These are phyloP conservation scores for Aspergillus pseudonomiae DNA, from an alignment of 2,329 filamentous ascomycete genomes.

Conservation along the genomic window DNA sequence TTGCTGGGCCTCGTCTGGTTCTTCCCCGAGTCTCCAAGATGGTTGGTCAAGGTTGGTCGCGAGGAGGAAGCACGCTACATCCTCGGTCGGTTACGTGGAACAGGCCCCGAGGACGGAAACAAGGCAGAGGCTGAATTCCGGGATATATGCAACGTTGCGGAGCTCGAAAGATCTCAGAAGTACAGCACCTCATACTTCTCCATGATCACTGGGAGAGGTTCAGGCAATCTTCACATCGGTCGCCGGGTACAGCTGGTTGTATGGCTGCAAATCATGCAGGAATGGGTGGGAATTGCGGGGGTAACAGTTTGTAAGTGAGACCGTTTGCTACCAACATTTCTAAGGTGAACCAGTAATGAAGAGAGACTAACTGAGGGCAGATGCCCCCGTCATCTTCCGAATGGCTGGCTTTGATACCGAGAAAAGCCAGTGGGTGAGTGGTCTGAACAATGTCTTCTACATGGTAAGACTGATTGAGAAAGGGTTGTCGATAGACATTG, in stretches of 20 bases:
- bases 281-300: constrained; percentile 71
- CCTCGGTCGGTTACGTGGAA: constrained; percentile 65
- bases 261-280: constrained; percentile 72
- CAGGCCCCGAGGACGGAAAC: constrained; percentile 53
- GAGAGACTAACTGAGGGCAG: constrained; percentile 14
- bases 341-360: neutral
- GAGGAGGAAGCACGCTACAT: constrained; percentile 70
- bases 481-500: neutral
- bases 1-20: constrained; percentile 63
- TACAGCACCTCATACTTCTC: constrained; percentile 60
- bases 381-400: constrained; percentile 61
- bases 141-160: constrained; percentile 67
- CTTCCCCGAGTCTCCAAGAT: constrained; percentile 66
- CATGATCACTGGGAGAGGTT: constrained; percentile 69
- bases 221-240: constrained; percentile 66
- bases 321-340: neutral
- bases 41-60: constrained; percentile 65
- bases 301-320: constrained; percentile 60
- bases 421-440: constrained; percentile 67
- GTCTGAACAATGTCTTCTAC: constrained; percentile 59
- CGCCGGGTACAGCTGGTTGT: constrained; percentile 70
- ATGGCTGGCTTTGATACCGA: constrained; percentile 66
- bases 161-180: constrained; percentile 61
- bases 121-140: constrained; percentile 66
- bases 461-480: constrained; percentile 46